Conservation (phyloP, 2,329 filamentous ascomycete genomes). For the Fusarium coicis region DNA sequence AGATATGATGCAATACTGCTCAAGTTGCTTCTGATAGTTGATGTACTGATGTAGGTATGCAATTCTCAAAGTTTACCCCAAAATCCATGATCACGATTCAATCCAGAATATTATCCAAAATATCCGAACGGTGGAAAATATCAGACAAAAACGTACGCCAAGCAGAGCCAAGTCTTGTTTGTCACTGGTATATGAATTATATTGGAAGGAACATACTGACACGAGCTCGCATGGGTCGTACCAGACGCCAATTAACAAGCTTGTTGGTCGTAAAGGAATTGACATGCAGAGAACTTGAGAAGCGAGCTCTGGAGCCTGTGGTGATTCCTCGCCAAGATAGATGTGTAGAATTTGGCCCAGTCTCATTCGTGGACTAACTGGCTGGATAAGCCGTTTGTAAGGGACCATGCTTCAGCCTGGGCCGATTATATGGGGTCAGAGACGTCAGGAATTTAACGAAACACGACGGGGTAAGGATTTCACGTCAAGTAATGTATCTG, state of each 20-base stretch:
- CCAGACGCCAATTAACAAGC: constrained; percentile 5
- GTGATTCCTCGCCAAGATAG: constrained; percentile 5
- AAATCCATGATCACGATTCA: not conserved
- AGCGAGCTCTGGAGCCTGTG: constrained; percentile 1
- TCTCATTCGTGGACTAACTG: constrained; percentile 39
- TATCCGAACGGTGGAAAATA: constrained; percentile 32
- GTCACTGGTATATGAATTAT: constrained; percentile 9
- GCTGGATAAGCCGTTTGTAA: constrained; percentile 6
- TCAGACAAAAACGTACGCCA: constrained; percentile 6
- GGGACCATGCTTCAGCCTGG: constrained; percentile 23
- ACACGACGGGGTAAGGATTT: constrained; percentile 16
- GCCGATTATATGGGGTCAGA: constrained; percentile 28
- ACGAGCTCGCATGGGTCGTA: constrained; percentile 3
- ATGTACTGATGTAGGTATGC: not conserved
- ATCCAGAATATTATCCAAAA: not conserved
- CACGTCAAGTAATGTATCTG: constrained; percentile 30
- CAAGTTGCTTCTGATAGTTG: not conserved
- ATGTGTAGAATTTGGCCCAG: not conserved
- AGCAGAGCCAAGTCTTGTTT: constrained; percentile 23
- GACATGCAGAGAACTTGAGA: not conserved
- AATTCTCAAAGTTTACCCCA: not conserved
- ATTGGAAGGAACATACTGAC: constrained; percentile 25
- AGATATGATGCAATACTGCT: not conserved
- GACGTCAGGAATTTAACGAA: constrained; percentile 31
- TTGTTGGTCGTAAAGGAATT: not conserved